Evolutionary conservation across 2,329 filamentous ascomycete genomes (phyloP).

Genomic region (Hymenoscyphus albidus): DNA sequence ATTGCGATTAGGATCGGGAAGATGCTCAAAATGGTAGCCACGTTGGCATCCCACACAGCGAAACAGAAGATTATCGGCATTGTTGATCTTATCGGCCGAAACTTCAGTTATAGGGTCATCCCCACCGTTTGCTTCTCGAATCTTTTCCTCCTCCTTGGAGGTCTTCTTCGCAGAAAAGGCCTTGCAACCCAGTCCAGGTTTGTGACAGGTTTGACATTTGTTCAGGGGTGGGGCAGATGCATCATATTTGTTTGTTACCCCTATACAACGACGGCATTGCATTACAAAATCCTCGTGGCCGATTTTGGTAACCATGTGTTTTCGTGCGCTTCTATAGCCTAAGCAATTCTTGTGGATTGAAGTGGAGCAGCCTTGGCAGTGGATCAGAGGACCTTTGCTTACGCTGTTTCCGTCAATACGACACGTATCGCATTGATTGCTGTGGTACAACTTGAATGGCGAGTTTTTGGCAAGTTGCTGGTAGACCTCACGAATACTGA

Average conservation of each 20-base stretch:
- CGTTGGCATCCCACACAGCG: constrained; percentile 74
- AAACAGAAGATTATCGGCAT: constrained; percentile 72
- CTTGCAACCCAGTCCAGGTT: constrained; percentile 63
- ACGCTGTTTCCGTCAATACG: constrained; percentile 52
- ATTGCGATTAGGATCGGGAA: constrained; percentile 42
- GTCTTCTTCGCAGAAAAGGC: constrained; percentile 73
- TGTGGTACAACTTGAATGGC: constrained; percentile 68
- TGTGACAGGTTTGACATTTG: constrained; percentile 66
- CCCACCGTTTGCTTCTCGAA: constrained; percentile 74
- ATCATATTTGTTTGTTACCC: constrained; percentile 65
- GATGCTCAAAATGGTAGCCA: constrained; percentile 79
- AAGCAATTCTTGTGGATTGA: constrained; percentile 82
- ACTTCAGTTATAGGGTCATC: constrained; percentile 71
- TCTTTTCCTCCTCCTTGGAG: constrained; percentile 75
- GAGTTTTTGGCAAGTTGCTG: constrained; percentile 56
- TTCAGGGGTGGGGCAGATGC: constrained; percentile 63
- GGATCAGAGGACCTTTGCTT: constrained; percentile 61
- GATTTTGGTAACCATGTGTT: constrained; percentile 89
- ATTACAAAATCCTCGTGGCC: constrained; percentile 73
- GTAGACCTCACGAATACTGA: constrained; percentile 72
- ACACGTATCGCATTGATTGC: constrained; percentile 69
- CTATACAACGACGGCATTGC: constrained; percentile 84
- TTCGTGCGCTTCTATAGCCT: constrained; percentile 65
- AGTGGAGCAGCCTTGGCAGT: constrained; percentile 86
- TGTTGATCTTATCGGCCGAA: constrained; percentile 64